Base-by-base conservation (phyloP, 495 filamentous ascomycete species). In the Trichocladium uniseriatum region DNA sequence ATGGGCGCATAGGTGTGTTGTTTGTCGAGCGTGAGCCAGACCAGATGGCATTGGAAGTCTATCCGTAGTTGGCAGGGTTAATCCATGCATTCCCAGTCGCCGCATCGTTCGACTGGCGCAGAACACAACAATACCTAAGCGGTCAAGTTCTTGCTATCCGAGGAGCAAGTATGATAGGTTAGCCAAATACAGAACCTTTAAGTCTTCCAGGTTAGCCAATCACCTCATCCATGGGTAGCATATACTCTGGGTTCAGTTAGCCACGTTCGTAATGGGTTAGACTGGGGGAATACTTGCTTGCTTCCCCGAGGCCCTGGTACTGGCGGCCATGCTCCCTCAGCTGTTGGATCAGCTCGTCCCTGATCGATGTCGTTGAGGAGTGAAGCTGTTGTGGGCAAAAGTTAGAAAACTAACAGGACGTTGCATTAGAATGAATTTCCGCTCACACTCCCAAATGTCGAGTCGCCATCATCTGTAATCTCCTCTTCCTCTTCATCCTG, bases 151-250 rank as follows among this genome's bases (percentile, higher is more conserved):
- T 53, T 53, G 50, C 50, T 53, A 29, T 21, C 4, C 13, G 31
- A 6, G 5, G 36, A 35, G 38, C 14, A 6, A 29, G n/a, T n/a
- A n/a, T n/a, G n/a, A n/a, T n/a, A 15, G 24, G 27, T 29, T 10
- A 29, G 27, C 27, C 27, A 29, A 29, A 5, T 10, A 10, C 5
- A 29, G 10, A 29, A 10, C 27, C 27, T 29, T 29, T 29, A 10
- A 5, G 5, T 29, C 27, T 29, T 19, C 11, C 29, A 37, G 10
- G 22, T 43, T 22, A 43, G 10, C 14, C 10, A 45, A 13, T 13
- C 43, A 53, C 50, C 37, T 53, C 50, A 24, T 53, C 50, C 50
- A 53, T 53, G 16, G 50, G 50, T n/a, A 53, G 31, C 2, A 53
- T 37, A 31, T 53, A 53, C 43, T 53, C 50, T 53, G 28, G 2